These are phyloP conservation scores for Sporothrix pseudoabietina DNA, from an alignment of 2,329 filamentous ascomycete species.

Conservation along the genomic window DNA sequence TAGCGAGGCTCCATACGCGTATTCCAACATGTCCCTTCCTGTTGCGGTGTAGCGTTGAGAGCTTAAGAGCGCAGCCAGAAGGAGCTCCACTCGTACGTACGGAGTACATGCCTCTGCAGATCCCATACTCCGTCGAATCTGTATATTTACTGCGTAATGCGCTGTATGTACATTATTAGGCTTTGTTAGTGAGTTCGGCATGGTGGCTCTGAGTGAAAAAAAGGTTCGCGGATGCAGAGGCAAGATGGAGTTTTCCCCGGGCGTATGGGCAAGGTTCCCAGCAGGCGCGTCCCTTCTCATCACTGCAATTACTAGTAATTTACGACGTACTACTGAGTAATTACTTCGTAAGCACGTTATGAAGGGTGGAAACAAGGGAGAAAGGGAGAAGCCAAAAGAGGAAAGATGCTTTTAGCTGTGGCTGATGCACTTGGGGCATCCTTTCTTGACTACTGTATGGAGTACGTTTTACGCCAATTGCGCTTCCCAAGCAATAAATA, in stretches of 20 bases:
- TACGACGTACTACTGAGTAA: too few species aligned
- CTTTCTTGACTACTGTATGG: background rate
- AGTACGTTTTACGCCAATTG: background rate
- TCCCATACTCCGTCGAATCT: background rate
- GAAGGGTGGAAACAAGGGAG: background rate
- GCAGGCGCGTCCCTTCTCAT: too few species aligned
- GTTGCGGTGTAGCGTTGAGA: background rate
- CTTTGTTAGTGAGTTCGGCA: background rate
- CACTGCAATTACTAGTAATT: too few species aligned
- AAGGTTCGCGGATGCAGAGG: background rate
- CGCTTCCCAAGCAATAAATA: background rate
- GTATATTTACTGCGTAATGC: background rate
- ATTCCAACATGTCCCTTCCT: background rate
- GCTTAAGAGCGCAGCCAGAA: background rate
- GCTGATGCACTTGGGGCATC: background rate
- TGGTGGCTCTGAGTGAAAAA: background rate
- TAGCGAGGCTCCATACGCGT: background rate
- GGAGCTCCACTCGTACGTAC: background rate
- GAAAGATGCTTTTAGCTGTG: background rate
- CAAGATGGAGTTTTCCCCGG: background rate
- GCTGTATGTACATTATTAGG: background rate
- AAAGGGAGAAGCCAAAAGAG: background rate
- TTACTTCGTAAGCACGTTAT: too few species aligned
- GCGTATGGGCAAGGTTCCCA: background rate
- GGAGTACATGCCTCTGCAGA: background rate